Base-by-base conservation (phyloP, 2,329 filamentous ascomycete species). In the Monosporascus ibericus region DNA sequence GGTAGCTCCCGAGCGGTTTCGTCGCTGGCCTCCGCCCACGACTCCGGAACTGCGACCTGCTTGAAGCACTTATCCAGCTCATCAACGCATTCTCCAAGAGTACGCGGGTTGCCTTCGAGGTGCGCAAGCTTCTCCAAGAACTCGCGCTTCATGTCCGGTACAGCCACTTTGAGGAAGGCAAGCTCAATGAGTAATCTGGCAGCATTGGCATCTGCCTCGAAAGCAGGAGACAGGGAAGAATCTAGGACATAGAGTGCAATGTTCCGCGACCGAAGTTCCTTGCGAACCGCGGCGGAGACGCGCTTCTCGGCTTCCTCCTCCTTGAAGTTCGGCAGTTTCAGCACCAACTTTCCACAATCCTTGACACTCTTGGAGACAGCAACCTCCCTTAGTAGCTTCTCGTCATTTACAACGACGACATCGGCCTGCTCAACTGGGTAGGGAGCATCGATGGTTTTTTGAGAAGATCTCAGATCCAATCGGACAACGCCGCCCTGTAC, bases 301-400 rank as follows among this genome's bases (percentile, higher is more conserved):
- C 88, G 86, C 80, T 95, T 95, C 75, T 97, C 92, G 6, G 92
- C 69, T 37, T 96, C 91, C 44, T 95, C 92, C 49, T 90, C 83
- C 73, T 95, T 96, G 68, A 90, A 83, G 60, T 84, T 86, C 27
- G 89, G 80, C 24, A 94, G 79, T 64, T 85, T 88, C 42, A 96
- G 65, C 51, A 96, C 79, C 44, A 96, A 70, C 58, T 84, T 86
- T 51, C 87, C 88, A 50, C 83, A 82, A 40, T 80, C 63, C 72
- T 88, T 90, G 56, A 92, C 74, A 48, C 80, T 85, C 57, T 84
- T 79, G 37, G 92, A 67, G 22, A 95, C 75, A 59, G 92, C 84
- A 52, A 96, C 78, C 24, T 90, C 85, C 59, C 87, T 84, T 17
- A 99, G 76, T 2, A 99, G 76, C 65, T 87, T 88, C 66, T 91